These are phyloP conservation scores for Pseudozyma hubeiensis DNA, from an alignment of 1,284 basidiomycete genomes.

Conservation along the genomic window DNA sequence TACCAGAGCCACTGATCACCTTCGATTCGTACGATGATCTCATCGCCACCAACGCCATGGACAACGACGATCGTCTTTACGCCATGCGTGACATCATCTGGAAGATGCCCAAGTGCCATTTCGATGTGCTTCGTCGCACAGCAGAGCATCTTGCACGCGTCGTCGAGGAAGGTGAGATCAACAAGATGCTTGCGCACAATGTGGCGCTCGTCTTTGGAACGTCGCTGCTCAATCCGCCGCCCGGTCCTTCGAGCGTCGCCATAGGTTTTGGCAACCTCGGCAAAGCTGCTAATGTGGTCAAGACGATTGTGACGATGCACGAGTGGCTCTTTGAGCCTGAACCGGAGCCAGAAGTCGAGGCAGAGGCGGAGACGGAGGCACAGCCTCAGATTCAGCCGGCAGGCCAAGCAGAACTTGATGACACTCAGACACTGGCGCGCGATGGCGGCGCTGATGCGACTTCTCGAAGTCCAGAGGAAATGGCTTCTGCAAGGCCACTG, in stretches of 20 bases:
- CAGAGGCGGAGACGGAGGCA: conserved; percentile 8
- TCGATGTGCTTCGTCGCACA: conserved; percentile 59
- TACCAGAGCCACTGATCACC: conserved; percentile 66
- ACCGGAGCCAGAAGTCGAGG: conserved; percentile 47
- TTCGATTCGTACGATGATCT: conserved; percentile 63
- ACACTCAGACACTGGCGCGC: not conserved
- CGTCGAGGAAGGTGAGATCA: conserved; percentile 57
- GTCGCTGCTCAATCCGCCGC: conserved; percentile 65
- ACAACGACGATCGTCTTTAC: conserved; percentile 60
- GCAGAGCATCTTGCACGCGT: conserved; percentile 63
- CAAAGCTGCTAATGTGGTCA: conserved; percentile 66
- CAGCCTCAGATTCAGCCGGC: conserved; percentile 4
- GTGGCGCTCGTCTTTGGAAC: conserved; percentile 68
- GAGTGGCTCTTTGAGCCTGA: conserved; percentile 66
- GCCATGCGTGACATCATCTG: conserved; percentile 64
- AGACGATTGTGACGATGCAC: conserved; percentile 65
- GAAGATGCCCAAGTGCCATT: conserved; percentile 63
- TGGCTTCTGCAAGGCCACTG: not conserved
- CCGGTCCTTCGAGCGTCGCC: conserved; percentile 53
- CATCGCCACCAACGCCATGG: conserved; percentile 63
- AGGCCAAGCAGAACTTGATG: not conserved
- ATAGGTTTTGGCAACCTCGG: conserved; percentile 63
- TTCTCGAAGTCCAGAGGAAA: not conserved
- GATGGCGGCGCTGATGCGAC: not conserved
- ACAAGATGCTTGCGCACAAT: conserved; percentile 67